Conservation (phyloP, 176 grass and related monocot species). For the Phyllostachys edulis region DNA sequence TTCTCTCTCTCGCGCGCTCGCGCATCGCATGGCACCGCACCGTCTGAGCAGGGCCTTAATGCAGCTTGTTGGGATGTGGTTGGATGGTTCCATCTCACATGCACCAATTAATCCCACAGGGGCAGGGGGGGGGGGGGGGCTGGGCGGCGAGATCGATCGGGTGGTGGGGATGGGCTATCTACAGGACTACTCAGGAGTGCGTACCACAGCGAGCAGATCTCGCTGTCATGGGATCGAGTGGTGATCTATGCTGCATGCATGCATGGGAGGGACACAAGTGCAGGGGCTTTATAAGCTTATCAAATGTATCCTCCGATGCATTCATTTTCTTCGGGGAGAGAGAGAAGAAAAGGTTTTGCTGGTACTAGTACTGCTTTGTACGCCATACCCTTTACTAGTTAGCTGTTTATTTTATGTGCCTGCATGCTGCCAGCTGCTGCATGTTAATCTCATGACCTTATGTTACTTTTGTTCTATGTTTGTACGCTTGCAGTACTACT, state of each 20-base stretch:
- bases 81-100: slow-evolving; percentile 39
- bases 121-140: too few relatives aligned
- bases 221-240: not conserved
- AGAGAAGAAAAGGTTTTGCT: not conserved
- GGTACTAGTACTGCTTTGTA: not conserved
- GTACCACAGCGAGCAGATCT: not conserved
- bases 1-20: not conserved
- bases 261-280: slow-evolving; percentile 9
- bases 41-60: slow-evolving; percentile 24
- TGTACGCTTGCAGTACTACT: not conserved
- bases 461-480: not conserved
- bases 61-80: slow-evolving; percentile 47
- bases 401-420: not conserved
- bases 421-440: not conserved
- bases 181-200: slow-evolving; percentile 9
- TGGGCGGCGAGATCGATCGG: not conserved
- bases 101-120: slow-evolving; percentile 35
- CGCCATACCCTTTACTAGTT: not conserved
- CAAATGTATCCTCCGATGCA: not conserved
- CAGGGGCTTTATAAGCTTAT: not conserved
- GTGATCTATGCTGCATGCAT: not conserved
- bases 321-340: not conserved
- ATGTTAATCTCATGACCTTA: not conserved
- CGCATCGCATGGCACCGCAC: not conserved
- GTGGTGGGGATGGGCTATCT: not conserved